Evolutionary conservation across 2,329 filamentous ascomycete genomes (phyloP), one percentile per base, ranked within the genome.

Genomic region (Zalaria obscura): DNA sequence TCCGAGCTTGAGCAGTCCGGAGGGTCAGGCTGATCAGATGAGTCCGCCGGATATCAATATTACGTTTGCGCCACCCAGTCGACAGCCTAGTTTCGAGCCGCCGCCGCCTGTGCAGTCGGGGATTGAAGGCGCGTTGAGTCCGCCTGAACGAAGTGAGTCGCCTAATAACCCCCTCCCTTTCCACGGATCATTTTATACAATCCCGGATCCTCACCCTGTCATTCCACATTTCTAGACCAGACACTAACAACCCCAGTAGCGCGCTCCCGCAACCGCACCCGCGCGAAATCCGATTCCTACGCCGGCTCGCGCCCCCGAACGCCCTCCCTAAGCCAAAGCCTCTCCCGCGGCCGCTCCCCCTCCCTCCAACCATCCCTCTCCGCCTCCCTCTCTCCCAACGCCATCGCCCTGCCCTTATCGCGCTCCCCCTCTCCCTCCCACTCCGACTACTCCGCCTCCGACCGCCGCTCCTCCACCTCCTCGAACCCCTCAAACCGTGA

Each of bases 41-140:
- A 82, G 81, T 3, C 84, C 88, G n/a, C 88, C 88, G 0, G 84
- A 88, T 40, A 95, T 95, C 62, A 93, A 91, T 56, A 91, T 95
- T 52, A 84, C 94, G 57, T 87, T 85, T 59, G 88, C 87, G 10
- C 88, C 88, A 25, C 79, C 79, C 5, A 75, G 82, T 40, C 67
- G 73, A 44, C 75, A 75, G 52, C 73, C 69, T 40, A 76, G 70
- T 50, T 81, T 83, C 55, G 81, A 80, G 47, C 73, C 75, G 27
- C 68, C 72, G 18, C 84, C 83, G 54, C 29, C 29, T 32, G n/a
- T 32, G 7, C 63, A 72, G 27, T 69, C 70, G n/a, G 66, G 78
- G 41, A 77, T 85, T 50, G 72, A 79, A 48, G 84, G 93, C 58
- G 86, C 87, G 3, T 65, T 95, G 47, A 91, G 82, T 39, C 88